A percentile compares a stretch with the other conserved stretches of the same genome.
These are phyloP conservation scores for Blastobotrys proliferans DNA, from an alignment of 1,139 yeast species.

Conservation along the genomic window DNA sequence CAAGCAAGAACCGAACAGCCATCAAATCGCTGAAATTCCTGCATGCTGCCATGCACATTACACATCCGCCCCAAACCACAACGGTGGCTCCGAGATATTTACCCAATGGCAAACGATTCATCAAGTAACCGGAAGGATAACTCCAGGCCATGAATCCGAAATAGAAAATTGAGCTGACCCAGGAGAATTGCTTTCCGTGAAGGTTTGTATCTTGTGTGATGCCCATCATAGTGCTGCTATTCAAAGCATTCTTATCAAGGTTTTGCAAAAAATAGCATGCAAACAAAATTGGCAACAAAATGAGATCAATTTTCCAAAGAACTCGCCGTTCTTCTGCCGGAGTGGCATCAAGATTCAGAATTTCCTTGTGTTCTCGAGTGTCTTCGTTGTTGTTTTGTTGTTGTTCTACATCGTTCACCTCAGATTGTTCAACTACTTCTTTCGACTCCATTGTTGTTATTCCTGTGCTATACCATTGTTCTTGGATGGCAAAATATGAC, in stretches of 20 bases:
- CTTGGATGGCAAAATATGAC: too few species aligned
- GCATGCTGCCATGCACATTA: conserved; percentile 48
- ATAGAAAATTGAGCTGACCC: conserved; percentile 61
- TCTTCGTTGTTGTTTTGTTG: too few species aligned
- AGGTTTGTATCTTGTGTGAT: conserved; percentile 40
- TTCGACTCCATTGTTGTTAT: too few species aligned
- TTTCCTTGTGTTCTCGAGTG: too few species aligned
- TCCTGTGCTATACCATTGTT: too few species aligned
- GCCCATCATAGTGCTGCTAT: conserved; percentile 62
- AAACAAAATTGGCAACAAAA: conserved; percentile 53
- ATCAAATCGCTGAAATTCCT: conserved; percentile 46
- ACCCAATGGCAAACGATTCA: conserved; percentile 53
- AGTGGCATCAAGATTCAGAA: too few species aligned
- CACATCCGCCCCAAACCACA: conserved; percentile 48
- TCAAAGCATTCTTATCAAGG: conserved; percentile 58
- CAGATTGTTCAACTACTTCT: too few species aligned
- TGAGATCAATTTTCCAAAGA: conserved; percentile 47
- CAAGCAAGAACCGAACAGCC: conserved; percentile 46
- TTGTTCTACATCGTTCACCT: too few species aligned
- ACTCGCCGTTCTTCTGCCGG: conserved; percentile 35
- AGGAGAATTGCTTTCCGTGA: conserved; percentile 42
- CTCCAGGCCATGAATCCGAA: conserved; percentile 51
- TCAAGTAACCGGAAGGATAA: conserved; percentile 48
- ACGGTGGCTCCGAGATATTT: conserved; percentile 46
- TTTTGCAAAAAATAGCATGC: conserved; percentile 53